phyloP scores from a whole-genome alignment of 345 rosid species.

The Rubroshorea leprosula region DNA sequence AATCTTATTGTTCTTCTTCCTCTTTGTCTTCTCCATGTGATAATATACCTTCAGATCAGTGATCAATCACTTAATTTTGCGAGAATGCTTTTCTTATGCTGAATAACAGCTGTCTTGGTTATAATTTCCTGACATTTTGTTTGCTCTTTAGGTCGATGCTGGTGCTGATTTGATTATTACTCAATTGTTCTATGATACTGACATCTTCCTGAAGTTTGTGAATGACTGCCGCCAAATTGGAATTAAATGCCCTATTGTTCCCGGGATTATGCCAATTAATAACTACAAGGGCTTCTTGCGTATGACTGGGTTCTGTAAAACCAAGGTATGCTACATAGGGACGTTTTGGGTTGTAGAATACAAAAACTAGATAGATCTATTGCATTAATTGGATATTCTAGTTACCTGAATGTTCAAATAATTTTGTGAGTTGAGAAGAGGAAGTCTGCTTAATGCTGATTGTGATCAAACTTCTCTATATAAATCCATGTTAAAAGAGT shows the following conservation, averaged over 20 bases:
- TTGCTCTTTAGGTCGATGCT: slow-evolving; percentile 70
- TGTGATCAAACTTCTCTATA: neutral
- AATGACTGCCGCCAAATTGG: slow-evolving; percentile 92
- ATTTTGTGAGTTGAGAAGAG: too few relatives aligned
- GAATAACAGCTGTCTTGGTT: neutral
- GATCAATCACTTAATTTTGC: too few relatives aligned
- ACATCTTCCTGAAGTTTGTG: slow-evolving; percentile 83
- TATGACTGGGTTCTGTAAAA: slow-evolving; percentile 96
- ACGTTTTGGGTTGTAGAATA: too few relatives aligned
- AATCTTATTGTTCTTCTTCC: too few relatives aligned
- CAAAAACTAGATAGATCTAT: too few relatives aligned
- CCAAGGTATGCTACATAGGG: slow-evolving; percentile 53
- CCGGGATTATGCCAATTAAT: slow-evolving; percentile 95
- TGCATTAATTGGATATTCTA: too few relatives aligned
- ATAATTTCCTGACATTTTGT: neutral
- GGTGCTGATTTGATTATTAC: slow-evolving; percentile 91
- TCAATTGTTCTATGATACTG: slow-evolving; percentile 89
- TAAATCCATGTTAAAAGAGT: neutral
- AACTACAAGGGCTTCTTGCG: slow-evolving; percentile 90
- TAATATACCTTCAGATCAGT: too few relatives aligned
- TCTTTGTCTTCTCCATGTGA: too few relatives aligned
- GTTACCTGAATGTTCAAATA: too few relatives aligned
- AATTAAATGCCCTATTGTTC: slow-evolving; percentile 81
- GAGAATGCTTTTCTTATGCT: neutral
- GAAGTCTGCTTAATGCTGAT: too few relatives aligned